Base-by-base conservation (phyloP, 1,284 basidiomycete species). In the Porogramme epimiltina region DNA sequence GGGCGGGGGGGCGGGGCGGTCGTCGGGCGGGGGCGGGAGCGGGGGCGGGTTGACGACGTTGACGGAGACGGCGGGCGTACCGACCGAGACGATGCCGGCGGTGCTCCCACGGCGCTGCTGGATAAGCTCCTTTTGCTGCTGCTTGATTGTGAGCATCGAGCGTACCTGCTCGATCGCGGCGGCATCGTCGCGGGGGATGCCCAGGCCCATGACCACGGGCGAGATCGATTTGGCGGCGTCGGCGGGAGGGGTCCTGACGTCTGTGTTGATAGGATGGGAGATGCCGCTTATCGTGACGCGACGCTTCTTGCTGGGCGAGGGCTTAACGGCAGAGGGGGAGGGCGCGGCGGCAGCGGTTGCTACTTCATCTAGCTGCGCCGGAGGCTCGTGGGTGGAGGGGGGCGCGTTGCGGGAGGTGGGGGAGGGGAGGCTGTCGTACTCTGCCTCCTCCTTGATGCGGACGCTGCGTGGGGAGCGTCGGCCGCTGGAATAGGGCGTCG, bases 101-200 rank as follows among this genome's bases (percentile, higher is more conserved):
- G 76, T 71, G 64, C 81, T 84, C 16, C 78, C 84, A 52, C 86
- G 70, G 44, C 85, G 77, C 66, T 86, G 84, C 65, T 89, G 85
- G 52, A 85, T 83, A 52, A 85, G 72, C 41, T 80, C 78, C 66
- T 87, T 84, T 67, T 87, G 87, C 59, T 84, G 82, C 65, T 85
- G 85, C 62, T 86, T 87, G 45, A 81, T 77, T 33, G 74, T 71
- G 53, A 84, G 73, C 73, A 81, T 80, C 22, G 82, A 81, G 61
- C 84, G 77, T 28, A 84, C 77, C 63, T 85, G 81, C 61, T 87
- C 84, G 42, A 83, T 71, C 19, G 78, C 77, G 36, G 69, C 65
- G 4, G 80, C 74, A 61, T 87, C 82, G 64, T 87, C 83, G 53
- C 78, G 76, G 53, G 73, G 73, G 55, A 83, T 74, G 26, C 81